Conservation (phyloP, 2,329 filamentous ascomycete genomes). For the Trichophyton schoenleinii region DNA sequence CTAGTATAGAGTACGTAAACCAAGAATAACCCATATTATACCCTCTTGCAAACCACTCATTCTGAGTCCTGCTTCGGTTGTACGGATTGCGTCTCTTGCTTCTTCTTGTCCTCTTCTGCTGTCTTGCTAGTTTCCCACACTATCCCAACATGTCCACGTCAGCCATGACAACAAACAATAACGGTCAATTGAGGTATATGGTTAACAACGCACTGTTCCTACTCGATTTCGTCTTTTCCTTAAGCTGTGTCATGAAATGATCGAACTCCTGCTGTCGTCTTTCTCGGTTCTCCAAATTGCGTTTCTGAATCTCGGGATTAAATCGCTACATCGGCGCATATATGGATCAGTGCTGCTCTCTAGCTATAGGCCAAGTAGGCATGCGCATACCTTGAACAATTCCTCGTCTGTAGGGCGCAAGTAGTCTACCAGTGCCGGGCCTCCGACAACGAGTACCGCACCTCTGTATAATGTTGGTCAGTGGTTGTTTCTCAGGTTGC, state of each 20-base stretch:
- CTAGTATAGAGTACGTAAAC: no score
- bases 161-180: not conserved
- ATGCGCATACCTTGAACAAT: constrained; percentile 51
- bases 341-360: not conserved
- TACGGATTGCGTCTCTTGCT: not conserved
- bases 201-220: constrained; percentile 59
- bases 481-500: not conserved
- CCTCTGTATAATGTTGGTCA: constrained; percentile 43
- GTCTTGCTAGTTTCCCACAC: constrained; percentile 26
- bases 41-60: no score
- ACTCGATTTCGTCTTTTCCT: constrained; percentile 79
- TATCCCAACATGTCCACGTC: constrained; percentile 11
- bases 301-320: constrained; percentile 85
- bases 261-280: constrained; percentile 77
- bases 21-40: no score
- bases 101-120: constrained; percentile 16
- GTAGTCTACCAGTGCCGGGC: constrained; percentile 70
- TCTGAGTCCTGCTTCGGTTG: constrained; percentile 17
- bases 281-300: constrained; percentile 65
- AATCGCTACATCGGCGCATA: constrained; percentile 48
- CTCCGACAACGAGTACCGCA: constrained; percentile 60
- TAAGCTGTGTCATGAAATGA: constrained; percentile 69
- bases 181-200: not conserved
- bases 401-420: constrained; percentile 71
- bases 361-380: not conserved